Evolutionary conservation across 2,329 filamentous ascomycete species (phyloP).

Genomic region (Botrytis medusae): DNA sequence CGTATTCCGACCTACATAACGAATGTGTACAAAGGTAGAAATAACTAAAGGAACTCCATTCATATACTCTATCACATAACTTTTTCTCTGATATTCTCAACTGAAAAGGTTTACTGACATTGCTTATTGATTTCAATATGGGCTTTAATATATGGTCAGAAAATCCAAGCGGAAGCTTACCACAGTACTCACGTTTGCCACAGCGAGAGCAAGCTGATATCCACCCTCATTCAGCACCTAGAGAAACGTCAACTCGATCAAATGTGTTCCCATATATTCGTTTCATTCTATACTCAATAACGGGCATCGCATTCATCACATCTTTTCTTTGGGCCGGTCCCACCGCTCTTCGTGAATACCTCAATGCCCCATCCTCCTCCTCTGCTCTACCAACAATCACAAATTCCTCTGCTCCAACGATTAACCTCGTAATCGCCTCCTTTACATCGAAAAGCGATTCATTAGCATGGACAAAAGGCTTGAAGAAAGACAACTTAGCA

Average conservation of each 20-base stretch:
- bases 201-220: not conserved
- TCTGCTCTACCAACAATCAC: not conserved
- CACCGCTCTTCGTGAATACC: not conserved
- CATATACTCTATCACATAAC: not conserved
- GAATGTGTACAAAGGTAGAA: not conserved
- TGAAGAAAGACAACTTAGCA: not conserved
- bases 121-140: not conserved
- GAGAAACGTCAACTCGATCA: too few species aligned
- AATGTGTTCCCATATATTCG: constrained; percentile 6
- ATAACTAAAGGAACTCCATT: not conserved
- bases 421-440: constrained; percentile 1
- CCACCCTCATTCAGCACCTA: not conserved
- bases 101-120: not conserved
- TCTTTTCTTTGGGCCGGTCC: constrained; percentile 10
- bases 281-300: constrained; percentile 1
- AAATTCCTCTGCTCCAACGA: constrained; percentile 8
- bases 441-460: not conserved
- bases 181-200: constrained; percentile 1
- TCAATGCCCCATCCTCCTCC: not conserved
- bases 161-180: not conserved
- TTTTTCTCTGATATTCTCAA: not conserved
- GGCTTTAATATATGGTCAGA: not conserved
- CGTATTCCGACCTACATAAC: not conserved
- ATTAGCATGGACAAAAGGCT: not conserved
- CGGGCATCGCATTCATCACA: constrained; percentile 8